Conservation (phyloP, 345 rosid species). For the Raphanus sativus region DNA sequence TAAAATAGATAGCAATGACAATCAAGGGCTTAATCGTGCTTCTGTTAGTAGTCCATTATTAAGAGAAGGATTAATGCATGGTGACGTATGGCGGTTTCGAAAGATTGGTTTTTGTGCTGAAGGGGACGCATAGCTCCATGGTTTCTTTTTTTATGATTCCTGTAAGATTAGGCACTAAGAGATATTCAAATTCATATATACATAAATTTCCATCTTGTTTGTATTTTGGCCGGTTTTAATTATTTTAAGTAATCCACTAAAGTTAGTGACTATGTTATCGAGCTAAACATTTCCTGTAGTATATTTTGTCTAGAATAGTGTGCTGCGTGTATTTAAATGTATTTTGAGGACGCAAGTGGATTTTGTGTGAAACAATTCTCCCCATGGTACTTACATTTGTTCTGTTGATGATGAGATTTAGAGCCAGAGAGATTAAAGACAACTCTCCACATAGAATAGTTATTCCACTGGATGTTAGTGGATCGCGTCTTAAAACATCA, state of each 20-base stretch:
- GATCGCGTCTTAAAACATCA: neutral
- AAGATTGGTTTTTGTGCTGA: conserved; percentile 26
- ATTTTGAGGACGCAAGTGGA: conserved; percentile 24
- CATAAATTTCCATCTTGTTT: conserved; percentile 23
- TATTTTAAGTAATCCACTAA: conserved; percentile 29
- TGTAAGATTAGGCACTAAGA: neutral
- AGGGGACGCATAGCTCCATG: conserved; percentile 17
- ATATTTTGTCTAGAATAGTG: conserved; percentile 4
- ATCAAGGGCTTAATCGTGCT: neutral
- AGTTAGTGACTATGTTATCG: conserved; percentile 4
- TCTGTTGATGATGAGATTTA: neutral
- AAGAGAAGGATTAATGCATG: conserved; percentile 30
- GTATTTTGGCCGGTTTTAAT: conserved; percentile 27
- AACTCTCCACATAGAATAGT: neutral
- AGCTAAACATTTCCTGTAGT: conserved; percentile 13
- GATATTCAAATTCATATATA: conserved; percentile 1
- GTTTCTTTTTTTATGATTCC: neutral
- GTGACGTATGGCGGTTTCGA: conserved; percentile 34
- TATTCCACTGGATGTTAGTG: neutral
- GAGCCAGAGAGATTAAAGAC: neutral
- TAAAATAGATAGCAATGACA: conserved; percentile 11
- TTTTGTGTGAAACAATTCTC: conserved; percentile 16
- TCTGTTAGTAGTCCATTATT: conserved; percentile 13
- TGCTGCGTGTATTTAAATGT: conserved; percentile 19
- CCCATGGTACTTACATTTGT: neutral